Base-by-base conservation (phyloP, 1,139 yeast genomes). In the Yamadazyma friedrichii region DNA sequence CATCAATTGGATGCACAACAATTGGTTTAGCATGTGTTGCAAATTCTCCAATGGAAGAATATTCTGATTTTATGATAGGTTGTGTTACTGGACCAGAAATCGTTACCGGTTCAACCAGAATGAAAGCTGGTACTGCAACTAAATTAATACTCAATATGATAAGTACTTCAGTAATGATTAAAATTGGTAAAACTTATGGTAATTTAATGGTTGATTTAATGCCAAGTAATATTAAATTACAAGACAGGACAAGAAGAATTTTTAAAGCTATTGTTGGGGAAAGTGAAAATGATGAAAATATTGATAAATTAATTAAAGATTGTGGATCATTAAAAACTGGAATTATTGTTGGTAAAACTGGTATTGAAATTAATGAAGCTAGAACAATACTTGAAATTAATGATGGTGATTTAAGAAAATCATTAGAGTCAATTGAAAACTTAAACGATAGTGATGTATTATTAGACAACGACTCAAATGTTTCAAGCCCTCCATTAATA, bases 71-170 rank as follows among this genome's bases (percentile, higher is more conserved):
- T 12, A 42, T 42, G 45, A 42, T 42, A 9, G n/a, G 35, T 35
- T 37, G 42, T 42, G 40, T 10, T 9, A 42, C 45, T 1, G 45
- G 45, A 3, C 42, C 45, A 3, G 45, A 42, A 30, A 33, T 42
- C 13, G 43, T 42, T 4, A 42, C 45, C 32, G 45, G 45, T 3
- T 40, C 44, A 22, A 42, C 45, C 2, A 40, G 45, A 38, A 37
- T 42, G 43, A 42, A 42, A 15, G 45, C 45, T 4, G 45, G 45
- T 3, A 42, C 45, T 20, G 45, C 45, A 13, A 42, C 45, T 6
- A 42, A 42, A 30, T 35, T 42, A 16, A 38, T 42, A 2, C 36
- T 43, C 8, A 43, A 43, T 29, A 43, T 43, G 46, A 43, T 43
- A 8, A 35, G 40, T 36, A 41, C 46, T 9, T 24, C 40, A 10